Percentiles rank a stretch among this genome's conserved stretches.
These are phyloP conservation scores for Picea glauca DNA, from an alignment of 75 land plant genomes.

Conservation along the genomic window DNA sequence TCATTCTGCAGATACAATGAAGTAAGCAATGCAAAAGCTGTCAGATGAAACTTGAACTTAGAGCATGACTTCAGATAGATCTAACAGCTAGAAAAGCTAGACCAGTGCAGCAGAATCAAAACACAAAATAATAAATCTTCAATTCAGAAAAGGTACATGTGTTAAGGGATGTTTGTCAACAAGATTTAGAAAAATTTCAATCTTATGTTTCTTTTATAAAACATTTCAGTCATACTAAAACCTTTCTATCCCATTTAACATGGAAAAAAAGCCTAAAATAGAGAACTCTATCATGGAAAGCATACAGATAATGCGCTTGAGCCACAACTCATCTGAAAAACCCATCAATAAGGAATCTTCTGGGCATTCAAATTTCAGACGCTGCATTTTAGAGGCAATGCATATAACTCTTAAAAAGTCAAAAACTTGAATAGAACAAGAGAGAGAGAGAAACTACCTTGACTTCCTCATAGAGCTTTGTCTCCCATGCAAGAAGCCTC, in stretches of 20 bases:
- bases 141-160: background rate
- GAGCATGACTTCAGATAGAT: background rate
- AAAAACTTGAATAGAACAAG: background rate
- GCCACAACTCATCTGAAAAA: background rate
- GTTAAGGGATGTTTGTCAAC: background rate
- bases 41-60: too few species aligned
- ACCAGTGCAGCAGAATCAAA: background rate
- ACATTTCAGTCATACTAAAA: background rate
- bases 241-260: background rate
- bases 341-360: background rate
- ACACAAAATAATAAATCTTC: background rate
- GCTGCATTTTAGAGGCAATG: background rate
- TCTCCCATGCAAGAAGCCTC: slow-evolving; percentile 91
- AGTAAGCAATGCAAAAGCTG: too few species aligned
- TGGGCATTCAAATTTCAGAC: too few species aligned
- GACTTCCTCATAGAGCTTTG: slow-evolving; percentile 88
- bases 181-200: background rate
- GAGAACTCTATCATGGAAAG: background rate
- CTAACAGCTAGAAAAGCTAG: background rate
- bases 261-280: background rate
- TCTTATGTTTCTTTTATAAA: background rate
- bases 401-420: background rate
- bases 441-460: slow-evolving; percentile 44
- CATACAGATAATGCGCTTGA: background rate
- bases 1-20: slow-evolving; percentile 29